A percentile compares a stretch with the other conserved stretches of the same genome.
phyloP scores from a whole-genome alignment of 495 filamentous ascomycete genomes.

The Aspergillus kassunensis region DNA sequence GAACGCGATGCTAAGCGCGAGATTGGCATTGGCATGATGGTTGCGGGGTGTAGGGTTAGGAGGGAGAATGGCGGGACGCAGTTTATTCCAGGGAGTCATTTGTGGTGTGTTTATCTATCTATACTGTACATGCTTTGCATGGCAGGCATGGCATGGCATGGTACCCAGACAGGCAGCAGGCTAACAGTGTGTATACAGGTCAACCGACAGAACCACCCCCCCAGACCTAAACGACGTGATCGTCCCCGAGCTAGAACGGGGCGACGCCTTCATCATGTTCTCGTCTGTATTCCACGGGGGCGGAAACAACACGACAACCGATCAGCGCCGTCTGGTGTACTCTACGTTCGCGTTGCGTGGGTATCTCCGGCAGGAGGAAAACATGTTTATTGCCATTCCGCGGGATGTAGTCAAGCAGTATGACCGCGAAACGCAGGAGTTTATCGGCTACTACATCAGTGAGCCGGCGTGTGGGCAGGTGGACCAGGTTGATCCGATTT shows the following conservation, averaged over 20 bases:
- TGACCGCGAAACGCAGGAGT: conserved; percentile 12
- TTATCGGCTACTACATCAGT: conserved; percentile 18
- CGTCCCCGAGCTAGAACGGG: conserved; percentile 25
- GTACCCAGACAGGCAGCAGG: too few species aligned
- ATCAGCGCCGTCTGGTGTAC: conserved; percentile 23
- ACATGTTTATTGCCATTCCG: conserved; percentile 19
- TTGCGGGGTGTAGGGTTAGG: conserved; percentile 28
- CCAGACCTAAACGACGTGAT: background rate
- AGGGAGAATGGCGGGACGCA: conserved; percentile 39
- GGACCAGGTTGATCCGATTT: conserved; percentile 16
- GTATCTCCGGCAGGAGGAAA: conserved; percentile 29
- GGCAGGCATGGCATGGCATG: background rate
- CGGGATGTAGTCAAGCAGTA: conserved; percentile 10
- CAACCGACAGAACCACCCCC: background rate
- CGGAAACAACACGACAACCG: conserved; percentile 24
- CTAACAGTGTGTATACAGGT: background rate
- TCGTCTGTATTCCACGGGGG: conserved; percentile 34
- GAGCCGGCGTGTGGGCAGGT: conserved; percentile 16
- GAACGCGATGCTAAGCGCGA: conserved; percentile 23
- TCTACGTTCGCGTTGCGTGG: conserved; percentile 32
- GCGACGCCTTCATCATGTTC: conserved; percentile 38
- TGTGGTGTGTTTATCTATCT: conserved; percentile 33
- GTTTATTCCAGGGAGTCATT: conserved; percentile 40
- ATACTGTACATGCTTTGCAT: too few species aligned
- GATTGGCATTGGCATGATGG: conserved; percentile 26